These are phyloP conservation scores for Lactifluus echinatus DNA, from an alignment of 768 basidiomycete genomes.

Conservation along the genomic window DNA sequence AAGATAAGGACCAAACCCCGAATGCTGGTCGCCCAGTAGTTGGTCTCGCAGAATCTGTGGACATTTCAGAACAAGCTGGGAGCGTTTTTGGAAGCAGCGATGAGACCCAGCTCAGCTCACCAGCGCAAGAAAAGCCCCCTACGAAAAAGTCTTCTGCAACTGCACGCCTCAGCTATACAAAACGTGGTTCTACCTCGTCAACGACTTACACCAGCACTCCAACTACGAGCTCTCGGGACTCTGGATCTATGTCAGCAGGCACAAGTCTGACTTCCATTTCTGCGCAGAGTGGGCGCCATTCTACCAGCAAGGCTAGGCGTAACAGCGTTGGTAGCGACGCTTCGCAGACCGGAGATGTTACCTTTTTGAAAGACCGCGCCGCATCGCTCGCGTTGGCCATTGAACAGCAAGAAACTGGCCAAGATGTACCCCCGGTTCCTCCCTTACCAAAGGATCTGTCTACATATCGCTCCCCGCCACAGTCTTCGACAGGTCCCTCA, in stretches of 20 bases:
- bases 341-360: conserved; percentile 59
- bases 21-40: conserved; percentile 33
- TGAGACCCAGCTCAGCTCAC: conserved; percentile 32
- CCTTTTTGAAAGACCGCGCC: conserved; percentile 57
- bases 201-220: conserved; percentile 77
- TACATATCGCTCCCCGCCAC: conserved; percentile 64
- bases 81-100: conserved; percentile 47
- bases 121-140: conserved; percentile 51
- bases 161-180: conserved; percentile 70
- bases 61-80: conserved; percentile 37
- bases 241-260: conserved; percentile 68
- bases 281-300: conserved; percentile 62
- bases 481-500: conserved; percentile 46
- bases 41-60: conserved; percentile 29
- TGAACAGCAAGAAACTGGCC: conserved; percentile 48
- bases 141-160: conserved; percentile 52
- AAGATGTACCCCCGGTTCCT: conserved; percentile 83
- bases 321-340: conserved; percentile 85
- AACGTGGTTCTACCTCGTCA: conserved; percentile 84
- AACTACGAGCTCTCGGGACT: conserved; percentile 74
- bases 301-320: conserved; percentile 51
- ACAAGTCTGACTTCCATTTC: conserved; percentile 76
- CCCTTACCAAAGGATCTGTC: conserved; percentile 86
- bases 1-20: conserved; percentile 31
- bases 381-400: conserved; percentile 49